Evolutionary conservation across 108 stramenopile genomes (phyloP), one percentile per base, ranked within the genome.

Genomic region (Mayamaea pseudoterrestris): DNA sequence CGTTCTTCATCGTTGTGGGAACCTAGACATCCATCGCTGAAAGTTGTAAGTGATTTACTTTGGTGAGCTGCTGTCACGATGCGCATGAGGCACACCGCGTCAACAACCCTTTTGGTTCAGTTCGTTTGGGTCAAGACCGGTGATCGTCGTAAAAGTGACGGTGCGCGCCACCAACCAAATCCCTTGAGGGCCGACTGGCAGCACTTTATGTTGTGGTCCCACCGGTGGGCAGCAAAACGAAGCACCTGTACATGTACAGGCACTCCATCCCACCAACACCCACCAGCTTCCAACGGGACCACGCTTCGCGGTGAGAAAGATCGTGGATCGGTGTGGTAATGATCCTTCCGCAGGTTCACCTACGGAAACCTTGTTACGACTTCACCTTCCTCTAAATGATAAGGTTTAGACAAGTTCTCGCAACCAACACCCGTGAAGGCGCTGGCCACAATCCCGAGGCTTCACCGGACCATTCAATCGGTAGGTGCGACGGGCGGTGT

Each of bases 401-500:
- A 79, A 88, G 86, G 76, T 87, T 87, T 78, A 73, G 73, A 66
- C 71, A 77, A 75, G 76, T 86, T 86, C 76, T 66, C 72, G 47
- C 65, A 58, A 71, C 53, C 59, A 53, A 28, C 60, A 67, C 68
- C 74, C 74, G 66, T 71, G 47, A 80, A 81, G 75, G 79, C 61
- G 60, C 59, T 64, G 32, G 47, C 59, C 77, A 74, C 77, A 78
- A 76, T 88, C 92, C 85, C 83, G 79, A 86, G 80, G 59, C 80
- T 79, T 94, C 93, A 94, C 85, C 87, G 84, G 84, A 94, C 76
- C 84, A 89, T 87, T 76, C 93, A 91, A 94, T 91, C 93, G 90
- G 93, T 90, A 94, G 90, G 83, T 89, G 88, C 93, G 90, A 94
- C 90, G 93, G 93, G 93, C 93, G 93, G 93, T 94, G 93, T 94